Evolutionary conservation across 1,139 yeast species (phyloP).

Genomic region (Torulaspora pretoriensis): DNA sequence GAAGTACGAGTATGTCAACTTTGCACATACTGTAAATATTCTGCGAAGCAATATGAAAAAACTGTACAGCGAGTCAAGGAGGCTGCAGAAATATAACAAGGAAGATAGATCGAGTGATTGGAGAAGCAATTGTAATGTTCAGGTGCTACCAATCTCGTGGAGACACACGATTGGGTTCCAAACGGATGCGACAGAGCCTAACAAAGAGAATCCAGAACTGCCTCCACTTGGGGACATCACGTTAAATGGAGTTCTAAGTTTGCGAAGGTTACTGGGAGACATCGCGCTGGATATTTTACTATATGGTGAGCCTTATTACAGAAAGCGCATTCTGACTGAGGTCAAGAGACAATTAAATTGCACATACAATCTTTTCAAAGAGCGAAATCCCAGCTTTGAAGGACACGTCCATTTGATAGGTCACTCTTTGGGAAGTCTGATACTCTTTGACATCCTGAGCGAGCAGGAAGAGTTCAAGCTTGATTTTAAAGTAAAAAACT

Average conservation of each 20-base stretch:
- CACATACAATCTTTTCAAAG: conserved; percentile 54
- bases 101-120: conserved; percentile 29
- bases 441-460: conserved; percentile 71
- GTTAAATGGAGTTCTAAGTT: conserved; percentile 72
- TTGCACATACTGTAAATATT: conserved; percentile 77
- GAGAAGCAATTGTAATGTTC: conserved; percentile 54
- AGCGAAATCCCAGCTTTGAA: conserved; percentile 66
- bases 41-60: conserved; percentile 61
- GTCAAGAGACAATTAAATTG: conserved; percentile 70
- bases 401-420: conserved; percentile 84
- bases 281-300: conserved; percentile 80
- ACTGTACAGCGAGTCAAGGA: conserved; percentile 48
- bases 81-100: conserved; percentile 38
- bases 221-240: conserved; percentile 73
- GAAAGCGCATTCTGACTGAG: conserved; percentile 56
- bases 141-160: conserved; percentile 78
- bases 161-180: conserved; percentile 63
- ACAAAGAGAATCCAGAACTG: conserved; percentile 35
- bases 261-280: conserved; percentile 77
- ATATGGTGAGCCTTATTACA: conserved; percentile 75
- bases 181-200: conserved; percentile 39
- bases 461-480: conserved; percentile 51
- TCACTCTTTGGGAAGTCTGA: conserved; percentile 87
- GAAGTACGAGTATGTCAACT: conserved; percentile 74
- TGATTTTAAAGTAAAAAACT: conserved; percentile 66